phyloP scores from a whole-genome alignment of 257 asterid species.

The Nicotiana noctiflora region DNA sequence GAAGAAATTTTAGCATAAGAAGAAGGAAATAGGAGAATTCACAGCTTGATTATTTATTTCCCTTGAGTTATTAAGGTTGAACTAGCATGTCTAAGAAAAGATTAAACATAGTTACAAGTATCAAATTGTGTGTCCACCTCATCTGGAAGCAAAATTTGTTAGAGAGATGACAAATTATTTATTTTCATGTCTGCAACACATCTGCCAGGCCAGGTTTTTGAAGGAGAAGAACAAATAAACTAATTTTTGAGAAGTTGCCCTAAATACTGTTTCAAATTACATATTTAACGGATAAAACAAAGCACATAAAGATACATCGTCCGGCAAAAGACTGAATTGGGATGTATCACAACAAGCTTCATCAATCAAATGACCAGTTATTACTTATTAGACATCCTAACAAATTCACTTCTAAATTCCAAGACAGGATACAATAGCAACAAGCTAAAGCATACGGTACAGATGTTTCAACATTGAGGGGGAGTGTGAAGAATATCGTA shows the following conservation, averaged over 20 bases:
- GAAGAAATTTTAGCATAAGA: no score
- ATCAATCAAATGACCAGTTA: neutral
- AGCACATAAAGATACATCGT: neutral
- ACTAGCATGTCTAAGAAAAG: no score
- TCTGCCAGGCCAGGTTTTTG: no score
- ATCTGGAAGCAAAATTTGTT: no score
- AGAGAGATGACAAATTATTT: no score
- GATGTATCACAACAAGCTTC: neutral
- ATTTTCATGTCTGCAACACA: no score
- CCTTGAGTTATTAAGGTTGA: no score
- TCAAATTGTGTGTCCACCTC: no score
- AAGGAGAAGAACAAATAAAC: neutral
- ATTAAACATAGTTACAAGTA: no score
- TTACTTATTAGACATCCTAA: neutral
- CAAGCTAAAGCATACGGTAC: neutral
- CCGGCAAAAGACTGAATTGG: neutral
- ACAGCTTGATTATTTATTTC: no score
- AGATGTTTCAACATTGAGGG: neutral
- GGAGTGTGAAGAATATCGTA: neutral
- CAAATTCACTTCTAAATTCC: neutral
- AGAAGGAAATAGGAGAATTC: no score
- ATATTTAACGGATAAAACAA: neutral
- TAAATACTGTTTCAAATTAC: neutral
- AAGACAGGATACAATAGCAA: neutral
- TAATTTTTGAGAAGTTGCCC: neutral